These are phyloP conservation scores for Acmispon strigosus DNA, from an alignment of 306 rosid genomes.

Conservation along the genomic window DNA sequence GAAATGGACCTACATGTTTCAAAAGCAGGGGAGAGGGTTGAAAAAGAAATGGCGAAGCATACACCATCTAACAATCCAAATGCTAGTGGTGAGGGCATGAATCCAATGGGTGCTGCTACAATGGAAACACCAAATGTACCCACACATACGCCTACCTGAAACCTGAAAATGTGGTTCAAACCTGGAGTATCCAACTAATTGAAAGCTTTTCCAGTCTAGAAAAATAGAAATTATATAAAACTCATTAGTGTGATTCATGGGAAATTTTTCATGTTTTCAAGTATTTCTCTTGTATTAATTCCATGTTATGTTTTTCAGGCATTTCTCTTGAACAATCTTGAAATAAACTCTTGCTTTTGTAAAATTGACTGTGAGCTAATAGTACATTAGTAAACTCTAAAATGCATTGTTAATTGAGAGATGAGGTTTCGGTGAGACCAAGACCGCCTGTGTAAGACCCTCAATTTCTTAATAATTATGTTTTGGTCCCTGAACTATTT, in stretches of 20 bases:
- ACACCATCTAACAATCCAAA: not conserved
- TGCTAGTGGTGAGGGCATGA: not conserved
- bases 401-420: too few relatives aligned
- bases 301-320: too few relatives aligned
- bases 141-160: not conserved
- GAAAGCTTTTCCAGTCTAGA: not conserved
- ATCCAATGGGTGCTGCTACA: not conserved
- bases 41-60: conserved; percentile 30
- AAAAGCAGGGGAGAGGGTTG: conserved; percentile 45
- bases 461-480: too few relatives aligned
- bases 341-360: too few relatives aligned
- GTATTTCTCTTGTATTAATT: too few relatives aligned
- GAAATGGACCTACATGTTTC: conserved; percentile 48
- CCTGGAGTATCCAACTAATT: not conserved
- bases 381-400: too few relatives aligned
- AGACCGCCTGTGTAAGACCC: too few relatives aligned
- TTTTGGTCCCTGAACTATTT: too few relatives aligned
- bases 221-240: not conserved
- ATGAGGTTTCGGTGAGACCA: too few relatives aligned
- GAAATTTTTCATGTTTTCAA: not conserved
- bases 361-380: too few relatives aligned
- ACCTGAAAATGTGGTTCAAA: not conserved
- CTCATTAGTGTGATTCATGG: not conserved
- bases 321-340: too few relatives aligned
- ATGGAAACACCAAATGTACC: not conserved